Evolutionary conservation across 73 alveolate species (phyloP).

Genomic region (Loxodes magnus): DNA sequence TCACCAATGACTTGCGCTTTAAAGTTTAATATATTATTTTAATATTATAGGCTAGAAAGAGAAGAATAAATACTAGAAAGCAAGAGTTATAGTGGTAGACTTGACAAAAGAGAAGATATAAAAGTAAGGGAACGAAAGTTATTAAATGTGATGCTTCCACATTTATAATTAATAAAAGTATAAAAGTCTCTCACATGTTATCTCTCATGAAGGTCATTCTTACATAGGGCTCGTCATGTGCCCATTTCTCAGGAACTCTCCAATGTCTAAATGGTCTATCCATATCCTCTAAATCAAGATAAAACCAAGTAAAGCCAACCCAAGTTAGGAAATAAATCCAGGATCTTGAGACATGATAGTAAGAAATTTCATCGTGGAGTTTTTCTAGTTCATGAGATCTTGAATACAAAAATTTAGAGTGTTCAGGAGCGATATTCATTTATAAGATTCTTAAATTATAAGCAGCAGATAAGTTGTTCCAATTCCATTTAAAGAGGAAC

Average conservation of each 20-base stretch:
- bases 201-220: too few relatives aligned
- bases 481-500: background rate
- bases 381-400: background rate
- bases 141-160: too few relatives aligned
- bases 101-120: too few relatives aligned
- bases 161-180: too few relatives aligned
- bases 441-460: background rate
- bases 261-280: background rate
- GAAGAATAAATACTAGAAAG: too few relatives aligned
- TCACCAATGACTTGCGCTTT: too few relatives aligned
- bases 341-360: slow-evolving; percentile 1
- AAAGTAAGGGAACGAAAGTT: too few relatives aligned
- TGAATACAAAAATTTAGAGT: background rate
- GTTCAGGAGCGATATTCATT: slow-evolving; percentile 10
- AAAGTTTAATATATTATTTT: too few relatives aligned
- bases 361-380: slow-evolving; percentile 8
- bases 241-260: background rate
- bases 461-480: slow-evolving; percentile 4
- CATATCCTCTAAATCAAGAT: background rate
- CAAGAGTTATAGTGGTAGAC: too few relatives aligned
- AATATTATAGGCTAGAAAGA: too few relatives aligned
- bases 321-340: background rate
- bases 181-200: too few relatives aligned
- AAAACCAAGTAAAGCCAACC: background rate
- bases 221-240: too few relatives aligned